Conservation (phyloP, 164 flowering plant genomes). For the Vitis vinifera region ASM3070453v1 NC_081812.1:9465501-9466000, state of each 20-base stretch:
- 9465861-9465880: not conserved
- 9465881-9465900: too few species aligned
- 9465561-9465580: not conserved
- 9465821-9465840: not conserved
- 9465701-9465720: not conserved
- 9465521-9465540: slow-evolving; percentile 1
- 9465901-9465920: too few species aligned
- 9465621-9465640: not conserved
- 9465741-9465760: slow-evolving; percentile 3
- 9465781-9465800: not conserved
- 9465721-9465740: slow-evolving; percentile 11
- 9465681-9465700: not conserved
- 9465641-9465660: slow-evolving; percentile 1
- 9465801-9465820: not conserved
- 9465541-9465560: slow-evolving; percentile 2
- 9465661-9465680: not conserved
- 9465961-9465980: not conserved
- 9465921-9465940: too few species aligned
- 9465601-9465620: slow-evolving; percentile 6
- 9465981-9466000: too few species aligned
- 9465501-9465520: slow-evolving; percentile 1
- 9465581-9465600: not conserved
- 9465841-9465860: not conserved
- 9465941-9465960: too few species aligned
- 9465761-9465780: not conserved